A percentile compares a stretch with the other conserved stretches of the same genome.
phyloP scores from a whole-genome alignment of 2,329 filamentous ascomycete species.

The Penicillium sp. region DNA sequence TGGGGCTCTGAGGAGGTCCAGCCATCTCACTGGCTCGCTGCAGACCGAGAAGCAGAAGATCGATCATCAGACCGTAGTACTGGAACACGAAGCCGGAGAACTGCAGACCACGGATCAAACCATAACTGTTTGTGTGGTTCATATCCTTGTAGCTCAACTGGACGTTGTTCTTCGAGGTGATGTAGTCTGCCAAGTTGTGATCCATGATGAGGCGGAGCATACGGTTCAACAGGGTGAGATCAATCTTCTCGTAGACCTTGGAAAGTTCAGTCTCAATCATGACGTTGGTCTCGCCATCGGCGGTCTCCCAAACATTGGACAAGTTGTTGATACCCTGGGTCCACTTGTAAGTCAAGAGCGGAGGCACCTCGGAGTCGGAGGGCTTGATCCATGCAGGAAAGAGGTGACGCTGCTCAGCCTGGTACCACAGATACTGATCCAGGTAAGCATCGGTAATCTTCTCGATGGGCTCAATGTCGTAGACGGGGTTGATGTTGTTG shows the following conservation, averaged over 20 bases:
- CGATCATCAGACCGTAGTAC: constrained; percentile 94
- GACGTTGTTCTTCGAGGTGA: constrained; percentile 99
- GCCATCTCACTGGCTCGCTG: constrained; percentile 98
- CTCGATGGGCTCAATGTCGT: constrained; percentile 98
- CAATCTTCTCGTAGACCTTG: constrained; percentile 99
- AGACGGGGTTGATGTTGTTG: constrained; percentile 97
- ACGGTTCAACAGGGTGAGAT: constrained; percentile 91
- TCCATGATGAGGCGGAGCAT: constrained; percentile 96
- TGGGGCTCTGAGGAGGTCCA: constrained; percentile 87
- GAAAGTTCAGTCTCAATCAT: constrained; percentile 98
- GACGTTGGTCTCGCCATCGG: constrained; percentile 95
- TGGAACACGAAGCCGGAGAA: constrained; percentile 99
- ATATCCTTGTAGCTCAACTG: constrained; percentile 99
- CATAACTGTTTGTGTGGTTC: constrained; percentile 99
- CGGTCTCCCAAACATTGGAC: constrained; percentile 89
- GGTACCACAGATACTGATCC: constrained; percentile 98
- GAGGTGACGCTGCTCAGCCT: constrained; percentile 93
- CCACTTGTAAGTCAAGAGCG: constrained; percentile 96
- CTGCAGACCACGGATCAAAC: constrained; percentile 95
- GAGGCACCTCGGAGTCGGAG: constrained; percentile 95
- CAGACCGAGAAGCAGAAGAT: constrained; percentile 85
- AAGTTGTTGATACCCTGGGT: constrained; percentile 99
- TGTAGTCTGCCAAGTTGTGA: constrained; percentile 98
- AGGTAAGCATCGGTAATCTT: constrained; percentile 99
- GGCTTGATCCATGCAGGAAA: constrained; percentile 99